Evolutionary conservation across 2,329 filamentous ascomycete species (phyloP).

Genomic region (Curvularia lunata): DNA sequence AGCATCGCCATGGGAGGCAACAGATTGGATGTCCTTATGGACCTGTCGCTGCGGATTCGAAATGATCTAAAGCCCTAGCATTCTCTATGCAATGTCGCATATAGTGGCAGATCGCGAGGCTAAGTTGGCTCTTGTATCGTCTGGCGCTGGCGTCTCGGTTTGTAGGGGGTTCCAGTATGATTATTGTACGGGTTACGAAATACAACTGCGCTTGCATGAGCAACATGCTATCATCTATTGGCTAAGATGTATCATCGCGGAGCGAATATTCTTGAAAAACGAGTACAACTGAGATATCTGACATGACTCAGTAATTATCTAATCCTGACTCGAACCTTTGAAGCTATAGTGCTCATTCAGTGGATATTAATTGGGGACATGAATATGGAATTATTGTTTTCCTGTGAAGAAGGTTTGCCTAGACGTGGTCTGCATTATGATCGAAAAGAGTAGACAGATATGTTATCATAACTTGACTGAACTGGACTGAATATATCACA

Average conservation of each 20-base stretch:
- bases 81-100: neutral
- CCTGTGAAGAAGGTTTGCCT: neutral
- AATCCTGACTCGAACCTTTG: neutral
- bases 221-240: slow-evolving; percentile 1
- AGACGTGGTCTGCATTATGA: neutral
- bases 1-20: neutral
- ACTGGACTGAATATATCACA: neutral
- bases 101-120: neutral
- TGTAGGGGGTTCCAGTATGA: slow-evolving; percentile 1
- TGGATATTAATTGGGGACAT: neutral
- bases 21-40: slow-evolving; percentile 3
- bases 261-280: neutral
- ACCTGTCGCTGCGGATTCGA: neutral
- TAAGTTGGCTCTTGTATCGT: slow-evolving; percentile 10
- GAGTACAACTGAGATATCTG: neutral
- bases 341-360: neutral
- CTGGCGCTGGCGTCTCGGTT: slow-evolving; percentile 18
- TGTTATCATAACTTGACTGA: neutral
- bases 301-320: neutral
- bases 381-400: too few relatives aligned
- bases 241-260: neutral
- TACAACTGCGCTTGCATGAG: slow-evolving; percentile 1
- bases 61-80: neutral
- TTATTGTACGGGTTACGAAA: slow-evolving; percentile 12
- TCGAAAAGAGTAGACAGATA: neutral